Base-by-base conservation (phyloP, 2,329 filamentous ascomycete genomes). In the Aureobasidium sp. region DNA sequence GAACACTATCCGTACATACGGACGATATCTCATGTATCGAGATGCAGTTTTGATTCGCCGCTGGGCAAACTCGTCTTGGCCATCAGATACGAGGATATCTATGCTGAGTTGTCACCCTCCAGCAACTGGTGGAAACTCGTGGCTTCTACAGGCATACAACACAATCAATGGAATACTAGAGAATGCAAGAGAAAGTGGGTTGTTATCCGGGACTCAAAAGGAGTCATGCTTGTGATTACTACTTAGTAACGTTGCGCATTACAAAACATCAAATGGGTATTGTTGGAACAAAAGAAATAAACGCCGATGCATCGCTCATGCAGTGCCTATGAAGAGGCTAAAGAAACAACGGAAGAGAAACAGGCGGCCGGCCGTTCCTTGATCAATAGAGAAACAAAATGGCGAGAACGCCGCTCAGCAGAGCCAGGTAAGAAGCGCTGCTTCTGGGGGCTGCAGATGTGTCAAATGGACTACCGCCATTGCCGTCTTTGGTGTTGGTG, bases 181-280 rank as follows among this genome's bases (percentile, higher is more conserved):
- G 22, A 14, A 6, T 34, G 47, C 29, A 6, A 51, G 27, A 48
- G 25, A 8, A 31, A 4, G 9, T 47, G 47, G 47, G 12, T 14
- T 20, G 5, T 31, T 55, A 8, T 25, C 20, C 17, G 25, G 14
- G 7, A 9, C 37, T 41, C 37, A 3, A 31, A 5, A 5, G 15
- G 51, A 20, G 51, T 37, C 51, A 41, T 42, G 51, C 17, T 42
- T 51, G 31, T 55, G 37, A 55, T 55, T 55, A 55, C 51, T 55
- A 55, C 15, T 55, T 37, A 42, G n/a, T 25, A 20, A 42, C 51
- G 37, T 39, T 42, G 51, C 51, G 37, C 51, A 55, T 55, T 55
- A 55, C 51, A 55, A 42, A 55, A 55, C 37, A 22, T 55, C 51
- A 42, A 55, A 55, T 41, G 53, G 53, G 53, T 44, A 45, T 57